Evolutionary conservation across 306 rosid species (phyloP).

Genomic region (Vigna radiata): DNA sequence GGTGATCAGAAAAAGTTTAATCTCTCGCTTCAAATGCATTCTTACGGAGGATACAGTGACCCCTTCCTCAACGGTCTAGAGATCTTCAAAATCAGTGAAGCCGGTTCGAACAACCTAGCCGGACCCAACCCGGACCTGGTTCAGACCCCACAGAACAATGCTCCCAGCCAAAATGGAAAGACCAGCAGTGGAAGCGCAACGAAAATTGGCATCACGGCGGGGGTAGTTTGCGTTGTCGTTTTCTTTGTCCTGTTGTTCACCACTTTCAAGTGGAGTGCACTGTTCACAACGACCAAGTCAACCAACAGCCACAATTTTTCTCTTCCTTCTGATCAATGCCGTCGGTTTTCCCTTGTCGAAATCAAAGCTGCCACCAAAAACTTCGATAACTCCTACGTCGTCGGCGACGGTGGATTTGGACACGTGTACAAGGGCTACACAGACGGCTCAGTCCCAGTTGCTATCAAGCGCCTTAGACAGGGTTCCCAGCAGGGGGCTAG

Average conservation of each 20-base stretch:
- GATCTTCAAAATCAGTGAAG: conserved; percentile 57
- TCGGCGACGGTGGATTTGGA: conserved; percentile 56
- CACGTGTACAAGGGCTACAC: conserved; percentile 60
- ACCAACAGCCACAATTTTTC: too few relatives aligned
- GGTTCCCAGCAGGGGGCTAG: conserved; percentile 50
- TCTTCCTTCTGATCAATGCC: conserved; percentile 27
- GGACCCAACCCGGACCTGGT: neutral
- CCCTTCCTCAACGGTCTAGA: conserved; percentile 58
- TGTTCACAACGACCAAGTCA: conserved; percentile 23
- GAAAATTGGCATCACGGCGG: too few relatives aligned
- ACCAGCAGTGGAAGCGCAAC: neutral
- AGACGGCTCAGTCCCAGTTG: conserved; percentile 20
- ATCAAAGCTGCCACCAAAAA: conserved; percentile 46
- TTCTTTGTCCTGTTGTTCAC: neutral
- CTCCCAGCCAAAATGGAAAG: neutral
- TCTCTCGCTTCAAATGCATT: conserved; percentile 32
- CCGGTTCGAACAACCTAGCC: neutral
- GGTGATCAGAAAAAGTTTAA: conserved; percentile 8
- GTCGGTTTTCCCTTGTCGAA: conserved; percentile 41
- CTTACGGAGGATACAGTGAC: neutral
- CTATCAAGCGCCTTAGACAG: conserved; percentile 49
- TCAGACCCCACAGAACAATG: neutral
- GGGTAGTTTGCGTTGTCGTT: too few relatives aligned
- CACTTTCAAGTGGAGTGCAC: too few relatives aligned
- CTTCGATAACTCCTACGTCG: conserved; percentile 54